A percentile compares a stretch with the other conserved stretches of the same genome.
Evolutionary conservation across 1,284 basidiomycete genomes (phyloP).

Genomic region (Rhizopogon hawkerae): DNA sequence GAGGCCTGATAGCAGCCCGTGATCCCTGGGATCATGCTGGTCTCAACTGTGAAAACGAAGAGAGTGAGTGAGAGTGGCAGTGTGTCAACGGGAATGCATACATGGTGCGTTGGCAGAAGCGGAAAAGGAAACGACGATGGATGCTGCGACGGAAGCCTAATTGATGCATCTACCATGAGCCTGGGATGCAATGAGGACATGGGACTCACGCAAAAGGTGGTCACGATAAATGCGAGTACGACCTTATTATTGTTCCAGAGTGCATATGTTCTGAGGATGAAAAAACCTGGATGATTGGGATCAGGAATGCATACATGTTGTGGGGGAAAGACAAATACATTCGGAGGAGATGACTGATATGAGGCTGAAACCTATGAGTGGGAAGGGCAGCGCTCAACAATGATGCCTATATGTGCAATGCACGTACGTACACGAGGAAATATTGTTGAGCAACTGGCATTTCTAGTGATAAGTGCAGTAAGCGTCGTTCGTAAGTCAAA

Average conservation of each 20-base stretch:
- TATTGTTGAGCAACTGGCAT: background rate
- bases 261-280: background rate
- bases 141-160: background rate
- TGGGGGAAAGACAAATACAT: background rate
- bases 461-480: background rate
- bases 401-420: background rate
- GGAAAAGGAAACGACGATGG: background rate
- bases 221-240: background rate
- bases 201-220: background rate
- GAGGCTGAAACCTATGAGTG: background rate
- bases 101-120: background rate
- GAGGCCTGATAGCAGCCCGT: background rate
- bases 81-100: too few relatives aligned
- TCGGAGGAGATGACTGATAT: background rate
- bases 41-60: background rate
- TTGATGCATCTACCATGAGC: background rate
- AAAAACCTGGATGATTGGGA: background rate
- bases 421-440: background rate
- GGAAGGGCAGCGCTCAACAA: background rate
- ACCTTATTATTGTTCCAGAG: background rate
- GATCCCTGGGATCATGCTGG: background rate
- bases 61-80: background rate
- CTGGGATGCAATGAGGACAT: background rate
- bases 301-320: background rate
- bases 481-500: background rate